Percentiles rank a stretch among this genome's conserved stretches.
Evolutionary conservation across 768 basidiomycete genomes (phyloP).

Genomic region (Pisolithus tinctorius): DNA sequence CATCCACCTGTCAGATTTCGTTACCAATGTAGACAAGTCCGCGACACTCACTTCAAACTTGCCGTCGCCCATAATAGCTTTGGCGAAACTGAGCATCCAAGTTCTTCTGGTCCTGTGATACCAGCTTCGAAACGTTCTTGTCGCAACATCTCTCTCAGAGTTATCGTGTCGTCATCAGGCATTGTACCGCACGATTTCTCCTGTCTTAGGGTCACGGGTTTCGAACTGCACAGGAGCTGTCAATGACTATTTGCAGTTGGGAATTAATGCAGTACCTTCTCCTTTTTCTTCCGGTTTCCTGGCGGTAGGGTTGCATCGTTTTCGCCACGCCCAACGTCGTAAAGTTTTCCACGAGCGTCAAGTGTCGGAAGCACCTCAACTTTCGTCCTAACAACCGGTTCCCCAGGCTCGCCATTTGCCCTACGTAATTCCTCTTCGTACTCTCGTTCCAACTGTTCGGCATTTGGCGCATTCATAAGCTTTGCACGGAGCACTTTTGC

Average conservation of each 20-base stretch:
- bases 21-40: not conserved
- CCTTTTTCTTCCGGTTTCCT: conserved; percentile 78
- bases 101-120: conserved; percentile 83
- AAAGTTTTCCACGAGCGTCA: conserved; percentile 76
- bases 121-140: conserved; percentile 91
- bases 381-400: conserved; percentile 42
- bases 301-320: conserved; percentile 45
- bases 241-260: conserved; percentile 1
- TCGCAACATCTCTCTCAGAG: conserved; percentile 86
- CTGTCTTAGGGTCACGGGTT: conserved; percentile 85
- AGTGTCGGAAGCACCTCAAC: conserved; percentile 87
- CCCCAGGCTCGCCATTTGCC: conserved; percentile 37
- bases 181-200: conserved; percentile 83
- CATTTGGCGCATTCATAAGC: conserved; percentile 74
- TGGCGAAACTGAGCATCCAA: conserved; percentile 88
- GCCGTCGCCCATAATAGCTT: conserved; percentile 80
- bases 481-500: conserved; percentile 90
- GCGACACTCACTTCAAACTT: conserved; percentile 64
- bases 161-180: conserved; percentile 83
- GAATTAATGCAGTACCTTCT: conserved; percentile 39
- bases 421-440: conserved; percentile 68
- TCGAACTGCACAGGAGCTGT: conserved; percentile 49
- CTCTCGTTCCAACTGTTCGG: conserved; percentile 71
- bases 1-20: not conserved
- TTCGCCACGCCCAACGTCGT: conserved; percentile 83